phyloP scores from a whole-genome alignment of 768 basidiomycete genomes.

The Amanita inopinata region DNA sequence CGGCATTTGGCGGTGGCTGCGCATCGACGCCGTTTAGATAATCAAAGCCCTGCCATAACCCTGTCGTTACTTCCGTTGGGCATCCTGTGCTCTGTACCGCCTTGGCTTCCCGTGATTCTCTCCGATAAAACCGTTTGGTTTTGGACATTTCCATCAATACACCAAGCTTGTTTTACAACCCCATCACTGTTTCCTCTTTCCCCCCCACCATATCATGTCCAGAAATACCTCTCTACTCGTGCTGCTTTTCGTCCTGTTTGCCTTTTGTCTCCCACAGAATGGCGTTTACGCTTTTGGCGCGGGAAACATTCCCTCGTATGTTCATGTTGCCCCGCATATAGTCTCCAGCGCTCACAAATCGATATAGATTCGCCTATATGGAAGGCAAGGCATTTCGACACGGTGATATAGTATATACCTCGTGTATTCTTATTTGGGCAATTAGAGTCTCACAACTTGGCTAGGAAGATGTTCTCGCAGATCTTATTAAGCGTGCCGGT shows the following conservation, averaged over 20 bases:
- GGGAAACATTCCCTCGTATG: conserved; percentile 76
- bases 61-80: not conserved
- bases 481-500: conserved; percentile 44
- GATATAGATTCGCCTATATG: conserved; percentile 64
- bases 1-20: conserved; percentile 17
- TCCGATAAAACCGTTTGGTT: too few species aligned
- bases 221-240: conserved; percentile 25
- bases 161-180: too few species aligned
- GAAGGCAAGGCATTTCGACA: conserved; percentile 83
- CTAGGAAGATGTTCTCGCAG: conserved; percentile 63
- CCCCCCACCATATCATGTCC: conserved; percentile 26
- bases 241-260: conserved; percentile 38
- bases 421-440: not conserved
- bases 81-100: not conserved
- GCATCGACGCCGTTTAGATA: not conserved
- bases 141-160: too few species aligned
- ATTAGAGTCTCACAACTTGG: conserved; percentile 4
- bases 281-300: conserved; percentile 71
- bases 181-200: conserved; percentile 9
- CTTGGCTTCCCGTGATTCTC: too few species aligned
- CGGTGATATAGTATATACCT: conserved; percentile 69
- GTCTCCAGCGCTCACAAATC: conserved; percentile 10
- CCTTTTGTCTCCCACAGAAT: conserved; percentile 45
- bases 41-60: not conserved
- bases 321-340: conserved; percentile 11